Base-by-base conservation (phyloP, 768 basidiomycete species). In the Rhizopogon vesiculosus region DNA sequence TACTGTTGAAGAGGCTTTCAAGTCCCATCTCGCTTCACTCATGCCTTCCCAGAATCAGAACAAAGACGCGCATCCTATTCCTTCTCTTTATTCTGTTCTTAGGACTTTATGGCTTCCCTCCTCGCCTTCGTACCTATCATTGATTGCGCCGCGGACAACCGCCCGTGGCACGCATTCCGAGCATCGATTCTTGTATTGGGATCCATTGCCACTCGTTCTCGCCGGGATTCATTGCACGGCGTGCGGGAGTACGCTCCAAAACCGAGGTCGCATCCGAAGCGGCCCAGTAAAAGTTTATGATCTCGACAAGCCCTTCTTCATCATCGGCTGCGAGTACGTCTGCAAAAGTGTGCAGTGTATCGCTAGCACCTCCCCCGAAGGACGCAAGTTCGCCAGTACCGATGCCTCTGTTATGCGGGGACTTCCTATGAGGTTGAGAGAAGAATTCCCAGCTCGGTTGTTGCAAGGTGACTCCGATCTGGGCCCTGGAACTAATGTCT, bases 41-140 rank as follows among this genome's bases (percentile, higher is more conserved):
- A 74, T 81, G 0, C 79, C 83, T 1, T 79, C 74, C 19, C 63
- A 74, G 29, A 69, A 70, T 42, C 78, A 78, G 61, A 72, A 71
- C 16, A 67, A 71, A 51, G 70, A 74, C 38, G 63, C 64, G n/a
- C 78, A 81, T 50, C 68, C 80, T 13, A 85, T 87, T 38, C 89
- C 89, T 0, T 80, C 84, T 0, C 72, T 91, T 0, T 92, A 91
- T 66, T 86, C 85, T 7, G 80, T 88, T 57, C 75, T 91, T 42
- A 89, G 88, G 66, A 90, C 90, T 0, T 91, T 92, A 60, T 91
- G 90, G 90, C 75, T 92, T 13, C 89, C 89, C 0, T 84, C 83
- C 0, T 89, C 88, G 0, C 89, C 90, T 0, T 76, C 84, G 0
- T 91, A 89, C 63, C 88, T 90, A 60, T 82, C 84, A 0, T 75